phyloP scores from a whole-genome alignment of 2,329 filamentous ascomycete genomes.

The Pyrenochaeta sp. region DNA sequence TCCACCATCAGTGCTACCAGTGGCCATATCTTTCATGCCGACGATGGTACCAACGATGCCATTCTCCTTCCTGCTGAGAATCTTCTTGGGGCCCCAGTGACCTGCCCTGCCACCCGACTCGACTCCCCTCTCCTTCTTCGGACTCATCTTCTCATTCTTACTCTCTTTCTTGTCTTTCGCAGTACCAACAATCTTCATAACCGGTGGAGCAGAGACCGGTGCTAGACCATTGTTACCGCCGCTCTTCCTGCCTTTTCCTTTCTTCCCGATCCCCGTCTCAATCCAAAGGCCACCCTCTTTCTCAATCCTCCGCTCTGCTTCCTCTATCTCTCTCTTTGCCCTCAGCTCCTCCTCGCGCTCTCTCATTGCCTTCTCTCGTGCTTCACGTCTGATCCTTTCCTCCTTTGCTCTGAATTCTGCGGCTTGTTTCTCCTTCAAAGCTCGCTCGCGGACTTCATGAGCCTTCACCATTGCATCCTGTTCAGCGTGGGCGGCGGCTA shows the following conservation, averaged over 20 bases:
- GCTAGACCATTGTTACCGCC: slow-evolving; percentile 2
- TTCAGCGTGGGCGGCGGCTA: slow-evolving; percentile 9
- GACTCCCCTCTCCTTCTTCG: slow-evolving; percentile 13
- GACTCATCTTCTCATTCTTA: background rate
- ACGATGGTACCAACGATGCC: background rate
- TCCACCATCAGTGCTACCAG: background rate
- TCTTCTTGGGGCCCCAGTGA: slow-evolving; percentile 37
- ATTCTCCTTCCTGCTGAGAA: slow-evolving; percentile 32
- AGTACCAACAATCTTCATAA: slow-evolving; percentile 10
- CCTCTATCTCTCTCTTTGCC: slow-evolving; percentile 19
- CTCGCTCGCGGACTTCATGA: slow-evolving; percentile 12
- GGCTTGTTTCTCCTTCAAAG: slow-evolving; percentile 13
- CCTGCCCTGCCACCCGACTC: slow-evolving; percentile 31
- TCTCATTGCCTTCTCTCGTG: slow-evolving; percentile 26
- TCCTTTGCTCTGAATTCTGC: slow-evolving; percentile 24
- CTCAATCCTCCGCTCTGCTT: slow-evolving; percentile 19
- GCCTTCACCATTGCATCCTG: background rate
- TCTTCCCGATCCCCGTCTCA: slow-evolving; percentile 26
- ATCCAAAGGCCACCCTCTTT: slow-evolving; percentile 33
- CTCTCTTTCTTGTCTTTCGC: slow-evolving; percentile 21
- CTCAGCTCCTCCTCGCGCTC: slow-evolving; percentile 29
- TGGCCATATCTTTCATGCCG: background rate
- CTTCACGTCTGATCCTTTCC: slow-evolving; percentile 31
- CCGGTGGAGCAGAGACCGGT: slow-evolving; percentile 4
- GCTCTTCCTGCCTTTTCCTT: slow-evolving; percentile 19